Percentiles rank a stretch among this genome's conserved stretches.
Evolutionary conservation across 1,284 basidiomycete genomes (phyloP).

Genomic region (Cryptococcus maquisensis): DNA sequence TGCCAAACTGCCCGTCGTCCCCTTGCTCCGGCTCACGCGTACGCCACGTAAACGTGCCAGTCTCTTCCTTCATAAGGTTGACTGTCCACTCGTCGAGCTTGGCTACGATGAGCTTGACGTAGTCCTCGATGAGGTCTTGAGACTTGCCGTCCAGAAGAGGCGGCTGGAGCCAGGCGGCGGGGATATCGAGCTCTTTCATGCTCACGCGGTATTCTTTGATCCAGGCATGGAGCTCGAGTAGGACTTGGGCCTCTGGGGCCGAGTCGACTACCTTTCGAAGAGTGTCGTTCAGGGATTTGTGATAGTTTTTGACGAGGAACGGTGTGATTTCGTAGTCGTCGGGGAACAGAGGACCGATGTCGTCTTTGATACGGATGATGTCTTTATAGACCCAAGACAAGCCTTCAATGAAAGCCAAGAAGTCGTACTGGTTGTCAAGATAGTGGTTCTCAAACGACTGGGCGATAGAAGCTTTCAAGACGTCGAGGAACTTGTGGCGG

Average conservation of each 20-base stretch:
- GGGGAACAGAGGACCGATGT: conserved; percentile 89
- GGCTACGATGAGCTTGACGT: conserved; percentile 84
- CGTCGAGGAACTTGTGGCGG: conserved; percentile 80
- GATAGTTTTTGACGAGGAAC: conserved; percentile 83
- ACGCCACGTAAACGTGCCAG: conserved; percentile 76
- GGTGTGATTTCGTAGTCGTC: conserved; percentile 81
- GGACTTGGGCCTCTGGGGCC: conserved; percentile 78
- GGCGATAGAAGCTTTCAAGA: conserved; percentile 72
- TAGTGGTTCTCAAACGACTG: conserved; percentile 69
- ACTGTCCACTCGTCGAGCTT: conserved; percentile 97
- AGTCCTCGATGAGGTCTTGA: conserved; percentile 90
- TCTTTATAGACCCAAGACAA: conserved; percentile 92
- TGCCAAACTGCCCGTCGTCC: conserved; percentile 82
- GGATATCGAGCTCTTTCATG: conserved; percentile 88
- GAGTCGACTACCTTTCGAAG: conserved; percentile 68
- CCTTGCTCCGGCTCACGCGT: conserved; percentile 83
- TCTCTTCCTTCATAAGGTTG: conserved; percentile 90
- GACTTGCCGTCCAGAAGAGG: conserved; percentile 90
- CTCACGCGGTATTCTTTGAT: conserved; percentile 90
- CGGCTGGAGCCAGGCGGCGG: conserved; percentile 76
- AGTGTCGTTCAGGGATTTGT: conserved; percentile 76
- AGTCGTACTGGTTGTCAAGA: conserved; percentile 60
- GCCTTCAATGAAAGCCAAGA: conserved; percentile 69
- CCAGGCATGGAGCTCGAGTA: conserved; percentile 86
- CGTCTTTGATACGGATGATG: conserved; percentile 80